These are phyloP conservation scores for Podaxis rugospora DNA, from an alignment of 768 basidiomycete genomes.

Conservation along the genomic window DNA sequence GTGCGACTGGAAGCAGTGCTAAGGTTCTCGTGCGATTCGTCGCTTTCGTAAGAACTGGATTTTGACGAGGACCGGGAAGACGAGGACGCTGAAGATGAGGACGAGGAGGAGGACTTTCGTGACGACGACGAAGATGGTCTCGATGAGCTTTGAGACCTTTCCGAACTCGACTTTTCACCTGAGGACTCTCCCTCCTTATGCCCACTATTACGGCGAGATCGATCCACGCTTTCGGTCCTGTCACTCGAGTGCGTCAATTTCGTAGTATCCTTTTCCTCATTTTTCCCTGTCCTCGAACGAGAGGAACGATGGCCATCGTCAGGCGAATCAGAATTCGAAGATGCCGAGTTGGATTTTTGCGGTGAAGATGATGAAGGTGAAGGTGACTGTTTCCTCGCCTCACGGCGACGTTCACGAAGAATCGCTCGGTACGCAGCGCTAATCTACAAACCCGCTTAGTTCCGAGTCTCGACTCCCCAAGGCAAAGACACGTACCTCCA, in stretches of 20 bases:
- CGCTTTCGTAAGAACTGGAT: not conserved
- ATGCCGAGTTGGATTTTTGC: not conserved
- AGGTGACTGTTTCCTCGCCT: not conserved
- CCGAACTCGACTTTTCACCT: not conserved
- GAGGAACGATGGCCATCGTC: slow-evolving; percentile 12
- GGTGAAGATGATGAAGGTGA: not conserved
- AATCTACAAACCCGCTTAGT: not conserved
- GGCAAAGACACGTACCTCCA: not conserved
- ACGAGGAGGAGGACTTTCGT: not conserved
- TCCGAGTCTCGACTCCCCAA: not conserved
- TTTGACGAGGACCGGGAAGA: slow-evolving; percentile 10
- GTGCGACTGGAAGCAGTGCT: not conserved
- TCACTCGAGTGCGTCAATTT: not conserved
- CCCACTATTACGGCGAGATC: not conserved
- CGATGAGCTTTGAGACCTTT: not conserved
- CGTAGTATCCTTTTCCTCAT: not conserved
- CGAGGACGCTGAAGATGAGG: slow-evolving; percentile 11
- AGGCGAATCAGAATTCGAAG: not conserved
- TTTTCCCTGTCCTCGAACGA: not conserved
- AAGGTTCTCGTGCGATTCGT: not conserved
- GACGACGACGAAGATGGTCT: slow-evolving; percentile 4
- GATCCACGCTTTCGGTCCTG: not conserved
- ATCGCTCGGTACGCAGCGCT: slow-evolving; percentile 2
- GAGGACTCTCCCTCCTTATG: not conserved
- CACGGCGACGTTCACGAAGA: slow-evolving; percentile 2